Base-by-base conservation (phyloP, 805 yeast species). In the Candida peoriensis region DNA sequence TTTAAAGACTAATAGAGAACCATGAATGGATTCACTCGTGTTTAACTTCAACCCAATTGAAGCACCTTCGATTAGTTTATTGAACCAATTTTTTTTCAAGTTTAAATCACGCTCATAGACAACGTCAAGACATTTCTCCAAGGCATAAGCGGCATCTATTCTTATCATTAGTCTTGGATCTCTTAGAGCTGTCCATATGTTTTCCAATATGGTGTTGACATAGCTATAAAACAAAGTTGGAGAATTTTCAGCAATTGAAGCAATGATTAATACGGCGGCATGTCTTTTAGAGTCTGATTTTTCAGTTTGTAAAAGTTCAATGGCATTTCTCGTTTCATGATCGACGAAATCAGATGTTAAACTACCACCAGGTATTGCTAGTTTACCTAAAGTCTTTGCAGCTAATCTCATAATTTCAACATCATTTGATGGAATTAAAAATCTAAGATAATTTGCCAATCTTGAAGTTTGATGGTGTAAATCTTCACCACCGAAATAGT, bases 311-410 rank as follows among this genome's bases (percentile, higher is more conserved):
- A 90, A 70, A 90, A 96, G 82, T 58, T 93, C 98, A 33, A 90
- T 69, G 25, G 96, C 86, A 32, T 84, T 71, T 52, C 82, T 85
- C 8, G 93, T 93, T 57, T 90, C 96, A 48, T 77, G 83, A 42
- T 90, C 97, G 19, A 93, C 96, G 56, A 90, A 82, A 33, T 88
- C 96, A 1, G 94, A 88, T 0, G 96, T 86, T 35, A 88, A 61
- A 2, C 94, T 78, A 1, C 95, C 93, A 19, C 95, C 95, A 0
- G 95, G 90, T 6, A 79, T 76, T 0, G 97, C 95, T 45, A 90
- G 66, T 50, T 81, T 82, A 10, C 97, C 98, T 43, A 93, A 66
- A 0, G 96, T 86, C 34, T 72, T 72, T 0, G 96, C 88, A 3
- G 97, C 96, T 22, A 79, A 72, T 41, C 77, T 76, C 89, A 90